phyloP scores from a whole-genome alignment of 768 basidiomycete species.

The Wakefieldia striispora region DNA sequence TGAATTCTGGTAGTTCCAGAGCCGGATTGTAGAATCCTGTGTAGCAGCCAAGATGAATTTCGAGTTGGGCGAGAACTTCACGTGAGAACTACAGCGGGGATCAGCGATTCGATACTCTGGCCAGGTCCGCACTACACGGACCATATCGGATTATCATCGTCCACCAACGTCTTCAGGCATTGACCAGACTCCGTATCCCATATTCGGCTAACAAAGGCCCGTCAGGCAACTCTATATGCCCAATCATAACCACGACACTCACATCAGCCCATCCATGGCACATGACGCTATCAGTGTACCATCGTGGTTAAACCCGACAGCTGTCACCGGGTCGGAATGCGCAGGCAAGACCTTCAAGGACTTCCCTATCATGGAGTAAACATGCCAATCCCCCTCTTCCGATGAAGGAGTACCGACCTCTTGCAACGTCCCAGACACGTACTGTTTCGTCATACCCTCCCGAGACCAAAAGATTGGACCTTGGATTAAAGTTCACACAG shows the following conservation, averaged over 20 bases:
- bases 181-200: conserved; percentile 98
- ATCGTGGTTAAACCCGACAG: conserved; percentile 91
- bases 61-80: conserved; percentile 90
- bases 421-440: conserved; percentile 92
- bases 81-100: conserved; percentile 61
- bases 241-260: conserved; percentile 27
- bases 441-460: conserved; percentile 97
- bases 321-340: conserved; percentile 96
- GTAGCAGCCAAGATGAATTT: conserved; percentile 87
- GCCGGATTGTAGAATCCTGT: conserved; percentile 88
- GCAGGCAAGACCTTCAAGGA: conserved; percentile 88
- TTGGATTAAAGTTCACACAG: conserved; percentile 88
- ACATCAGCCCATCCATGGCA: conserved; percentile 98
- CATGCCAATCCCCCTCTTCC: not conserved
- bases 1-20: conserved; percentile 93
- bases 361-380: conserved; percentile 49
- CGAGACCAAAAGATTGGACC: conserved; percentile 86
- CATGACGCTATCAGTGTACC: conserved; percentile 93
- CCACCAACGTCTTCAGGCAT: conserved; percentile 94
- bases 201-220: conserved; percentile 63
- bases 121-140: conserved; percentile 30
- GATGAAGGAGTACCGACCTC: conserved; percentile 48
- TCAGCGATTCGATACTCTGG: conserved; percentile 6
- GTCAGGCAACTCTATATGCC: conserved; percentile 2
- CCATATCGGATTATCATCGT: conserved; percentile 95